A percentile compares a stretch with the other conserved stretches of the same genome.
Evolutionary conservation across 768 basidiomycete genomes (phyloP).

Genomic region (Suillus fuscotomentosus): DNA sequence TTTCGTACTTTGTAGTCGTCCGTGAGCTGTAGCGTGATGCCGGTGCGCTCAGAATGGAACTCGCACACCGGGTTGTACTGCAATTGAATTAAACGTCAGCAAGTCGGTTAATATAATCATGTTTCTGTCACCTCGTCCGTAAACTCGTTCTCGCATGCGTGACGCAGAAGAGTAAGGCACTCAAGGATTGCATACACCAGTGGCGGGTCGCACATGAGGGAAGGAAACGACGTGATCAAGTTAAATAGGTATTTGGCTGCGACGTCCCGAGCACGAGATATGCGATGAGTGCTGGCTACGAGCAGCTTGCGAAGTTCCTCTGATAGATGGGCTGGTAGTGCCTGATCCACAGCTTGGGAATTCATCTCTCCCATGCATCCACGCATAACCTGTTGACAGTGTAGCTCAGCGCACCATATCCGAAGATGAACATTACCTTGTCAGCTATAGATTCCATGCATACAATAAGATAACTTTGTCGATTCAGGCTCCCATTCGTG

Average conservation of each 20-base stretch:
- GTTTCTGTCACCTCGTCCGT: slow-evolving; percentile 71
- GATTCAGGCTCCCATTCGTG: slow-evolving; percentile 81
- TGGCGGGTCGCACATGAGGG: slow-evolving; percentile 86
- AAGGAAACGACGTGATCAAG: slow-evolving; percentile 88
- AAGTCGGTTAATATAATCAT: slow-evolving; percentile 1
- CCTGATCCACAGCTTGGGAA: slow-evolving; percentile 73
- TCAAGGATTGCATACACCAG: slow-evolving; percentile 91
- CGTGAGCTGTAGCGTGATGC: slow-evolving; percentile 74
- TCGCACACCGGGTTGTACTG: slow-evolving; percentile 89
- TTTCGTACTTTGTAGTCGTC: slow-evolving; percentile 86
- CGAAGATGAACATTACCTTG: slow-evolving; percentile 48
- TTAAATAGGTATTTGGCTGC: slow-evolving; percentile 82
- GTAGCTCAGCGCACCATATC: neutral
- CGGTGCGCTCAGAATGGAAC: slow-evolving; percentile 76
- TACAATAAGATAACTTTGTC: slow-evolving; percentile 57
- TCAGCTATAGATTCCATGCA: slow-evolving; percentile 89
- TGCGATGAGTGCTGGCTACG: slow-evolving; percentile 77
- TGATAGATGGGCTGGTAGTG: slow-evolving; percentile 66
- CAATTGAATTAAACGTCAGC: neutral
- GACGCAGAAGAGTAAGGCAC: slow-evolving; percentile 83
- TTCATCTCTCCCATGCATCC: slow-evolving; percentile 73
- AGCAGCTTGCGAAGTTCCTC: slow-evolving; percentile 75
- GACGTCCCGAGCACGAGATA: slow-evolving; percentile 76
- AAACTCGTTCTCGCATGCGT: slow-evolving; percentile 88
- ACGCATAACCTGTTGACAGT: slow-evolving; percentile 65